Evolutionary conservation across 768 basidiomycete species (phyloP), one percentile per base, ranked within the genome.

Genomic region (Mrakia gelida): DNA sequence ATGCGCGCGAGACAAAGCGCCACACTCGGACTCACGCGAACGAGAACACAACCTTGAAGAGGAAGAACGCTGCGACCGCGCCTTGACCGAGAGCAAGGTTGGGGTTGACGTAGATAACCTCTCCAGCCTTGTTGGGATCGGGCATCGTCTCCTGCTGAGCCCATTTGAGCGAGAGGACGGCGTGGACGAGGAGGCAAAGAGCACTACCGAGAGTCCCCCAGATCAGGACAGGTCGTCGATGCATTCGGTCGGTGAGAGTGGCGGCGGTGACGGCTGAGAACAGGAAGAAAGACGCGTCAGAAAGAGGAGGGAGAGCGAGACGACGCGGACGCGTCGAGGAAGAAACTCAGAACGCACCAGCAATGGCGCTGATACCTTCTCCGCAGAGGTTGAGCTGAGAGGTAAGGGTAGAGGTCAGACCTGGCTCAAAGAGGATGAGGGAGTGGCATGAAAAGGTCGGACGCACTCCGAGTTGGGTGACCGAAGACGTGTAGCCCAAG

Each of bases 11-110:
- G 32, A 68, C 6, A 26, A 68, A 68, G 23, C 41, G 15, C 7
- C 38, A 13, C 1, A 8, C 32, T 38, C 18, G 41, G 7, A 34
- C 41, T 38, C 26, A 38, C 30, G 89, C 85, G 76, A 88, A 86
- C 54, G 87, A 87, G 82, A 85, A 89, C 73, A 88, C 79, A 54
- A 70, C 68, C 45, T 87, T 87, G 83, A 89, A 89, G 32, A 89
- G 80, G 85, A 89, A 84, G 77, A 81, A 85, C 43, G 82, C 76
- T 34, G 83, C 81, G 10, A 85, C 80, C 41, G 83, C 85, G 18
- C 81, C 84, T 59, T 83, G 83, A 30, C 83, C 84, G 38, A 84
- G 73, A 18, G 21, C 34, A 26, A 80, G 73, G 73, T 81, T 78
- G 71, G 81, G 77, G 63, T 73, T 79, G 23, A 45, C 26, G 67